Percentiles rank a stretch among this genome's conserved stretches.
phyloP scores from a whole-genome alignment of 345 rosid species.

The Moricandia moricandioides region DNA sequence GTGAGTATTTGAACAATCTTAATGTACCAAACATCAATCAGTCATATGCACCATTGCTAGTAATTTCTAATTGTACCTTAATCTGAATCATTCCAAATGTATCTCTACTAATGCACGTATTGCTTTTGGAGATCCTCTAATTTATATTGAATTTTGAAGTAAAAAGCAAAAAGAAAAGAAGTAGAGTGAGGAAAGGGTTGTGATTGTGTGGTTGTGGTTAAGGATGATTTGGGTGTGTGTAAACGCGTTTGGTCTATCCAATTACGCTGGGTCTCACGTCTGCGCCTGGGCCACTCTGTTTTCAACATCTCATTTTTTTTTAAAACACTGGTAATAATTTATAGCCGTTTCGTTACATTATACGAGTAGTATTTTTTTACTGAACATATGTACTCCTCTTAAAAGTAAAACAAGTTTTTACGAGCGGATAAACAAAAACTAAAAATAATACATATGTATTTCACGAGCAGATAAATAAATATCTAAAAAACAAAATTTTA shows the following conservation, averaged over 20 bases:
- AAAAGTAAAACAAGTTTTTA: background rate
- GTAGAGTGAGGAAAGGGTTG: background rate
- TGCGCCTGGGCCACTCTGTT: constrained; percentile 6
- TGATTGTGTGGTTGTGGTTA: constrained; percentile 43
- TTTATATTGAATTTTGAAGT: background rate
- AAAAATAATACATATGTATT: background rate
- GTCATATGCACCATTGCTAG: background rate
- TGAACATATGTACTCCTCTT: too few relatives aligned
- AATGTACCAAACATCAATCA: background rate
- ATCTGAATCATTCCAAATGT: background rate
- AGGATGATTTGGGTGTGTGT: constrained; percentile 3
- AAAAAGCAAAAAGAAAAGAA: background rate
- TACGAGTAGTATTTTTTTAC: background rate
- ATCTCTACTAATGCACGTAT: background rate
- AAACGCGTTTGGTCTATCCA: constrained; percentile 26
- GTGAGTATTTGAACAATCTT: background rate
- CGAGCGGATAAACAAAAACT: background rate
- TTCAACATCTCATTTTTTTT: background rate
- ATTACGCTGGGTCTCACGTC: constrained; percentile 26
- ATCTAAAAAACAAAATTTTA: background rate
- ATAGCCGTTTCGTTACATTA: background rate
- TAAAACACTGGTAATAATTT: too few relatives aligned
- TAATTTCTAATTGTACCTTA: background rate
- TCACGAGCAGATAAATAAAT: background rate
- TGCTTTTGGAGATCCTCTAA: background rate